These are phyloP conservation scores for Astrocystis sublimbata DNA, from an alignment of 495 filamentous ascomycete species.

Conservation along the genomic window DNA sequence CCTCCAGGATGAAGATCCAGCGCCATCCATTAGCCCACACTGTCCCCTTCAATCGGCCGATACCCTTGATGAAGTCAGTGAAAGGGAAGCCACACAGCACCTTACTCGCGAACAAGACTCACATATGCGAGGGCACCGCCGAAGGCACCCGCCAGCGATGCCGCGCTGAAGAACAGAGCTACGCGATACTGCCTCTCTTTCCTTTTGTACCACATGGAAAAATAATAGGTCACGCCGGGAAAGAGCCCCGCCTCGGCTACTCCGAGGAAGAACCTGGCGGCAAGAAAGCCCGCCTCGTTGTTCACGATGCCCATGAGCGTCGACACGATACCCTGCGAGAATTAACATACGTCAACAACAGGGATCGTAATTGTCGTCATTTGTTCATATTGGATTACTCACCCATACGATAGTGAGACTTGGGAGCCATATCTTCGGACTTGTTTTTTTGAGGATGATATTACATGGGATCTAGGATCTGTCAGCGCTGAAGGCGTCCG, in stretches of 20 bases:
- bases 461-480: conserved; percentile 64
- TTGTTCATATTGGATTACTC: not conserved
- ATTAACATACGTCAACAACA: too few relatives aligned
- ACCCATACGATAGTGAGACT: conserved; percentile 43
- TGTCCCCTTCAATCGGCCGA: conserved; percentile 61
- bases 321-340: conserved; percentile 63
- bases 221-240: conserved; percentile 76
- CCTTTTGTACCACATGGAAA: conserved; percentile 84
- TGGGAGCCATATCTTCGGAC: conserved; percentile 59
- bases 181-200: conserved; percentile 70
- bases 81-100: not conserved
- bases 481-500: not conserved
- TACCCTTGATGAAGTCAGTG: conserved; percentile 36
- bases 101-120: conserved; percentile 6
- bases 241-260: conserved; percentile 62
- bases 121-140: conserved; percentile 72
- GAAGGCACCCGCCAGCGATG: conserved; percentile 76
- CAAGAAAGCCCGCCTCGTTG: conserved; percentile 64
- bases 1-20: conserved; percentile 86
- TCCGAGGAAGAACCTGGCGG: conserved; percentile 63
- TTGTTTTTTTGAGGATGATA: conserved; percentile 70
- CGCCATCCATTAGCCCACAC: conserved; percentile 71
- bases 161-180: conserved; percentile 73
- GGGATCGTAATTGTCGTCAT: too few relatives aligned
- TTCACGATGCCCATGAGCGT: conserved; percentile 71